Base-by-base conservation (phyloP, 345 rosid genomes). In the Linum trigynum region DNA sequence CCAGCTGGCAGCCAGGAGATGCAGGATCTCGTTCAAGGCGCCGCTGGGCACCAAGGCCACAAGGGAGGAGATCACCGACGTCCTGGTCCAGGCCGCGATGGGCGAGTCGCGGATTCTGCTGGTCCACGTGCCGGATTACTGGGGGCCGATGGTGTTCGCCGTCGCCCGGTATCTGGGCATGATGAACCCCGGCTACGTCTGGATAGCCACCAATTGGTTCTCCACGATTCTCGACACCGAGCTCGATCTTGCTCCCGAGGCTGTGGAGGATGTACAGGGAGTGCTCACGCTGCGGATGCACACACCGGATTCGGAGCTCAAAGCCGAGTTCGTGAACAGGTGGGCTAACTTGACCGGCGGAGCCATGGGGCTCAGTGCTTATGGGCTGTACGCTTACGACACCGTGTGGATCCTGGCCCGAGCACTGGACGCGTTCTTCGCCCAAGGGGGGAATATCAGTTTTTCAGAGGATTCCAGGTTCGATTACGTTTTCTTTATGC, bases 341-440 rank as follows among this genome's bases (percentile, higher is more conserved):
- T 92, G 98, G 98, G 75, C 68, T 63, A 87, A 78, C 71, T 69
- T 92, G 81, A 84, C 89, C 5, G 45, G 42, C 6, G 72, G 61
- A 61, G 36, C 45, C 64, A 71, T 83, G 37, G 98, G 98, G 38
- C 66, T 87, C 66, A 89, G 72, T 65, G 60, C 86, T 64, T 84
- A 76, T 55, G 89, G 86, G 68, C 74, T 87, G 2, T 92, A 85
- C 41, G 95, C 98, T 17, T 92, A 92, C 45, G 98, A 89, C 75
- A 87, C 96, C 0, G 91, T 92, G 12, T 85, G 96, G 95, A 62
- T 92, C 45, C 86, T 92, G 66, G 95, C 96, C 65, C 85, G 69
- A 6, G 91, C 98, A 71, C 65, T 92, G 43, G 71, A 83, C 17
- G 76, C 77, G 55, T 84, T 85, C 63, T 77, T 92, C 56, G 74